phyloP scores from a whole-genome alignment of 2,329 filamentous ascomycete species.

The Paecilomyces fulvus region DNA sequence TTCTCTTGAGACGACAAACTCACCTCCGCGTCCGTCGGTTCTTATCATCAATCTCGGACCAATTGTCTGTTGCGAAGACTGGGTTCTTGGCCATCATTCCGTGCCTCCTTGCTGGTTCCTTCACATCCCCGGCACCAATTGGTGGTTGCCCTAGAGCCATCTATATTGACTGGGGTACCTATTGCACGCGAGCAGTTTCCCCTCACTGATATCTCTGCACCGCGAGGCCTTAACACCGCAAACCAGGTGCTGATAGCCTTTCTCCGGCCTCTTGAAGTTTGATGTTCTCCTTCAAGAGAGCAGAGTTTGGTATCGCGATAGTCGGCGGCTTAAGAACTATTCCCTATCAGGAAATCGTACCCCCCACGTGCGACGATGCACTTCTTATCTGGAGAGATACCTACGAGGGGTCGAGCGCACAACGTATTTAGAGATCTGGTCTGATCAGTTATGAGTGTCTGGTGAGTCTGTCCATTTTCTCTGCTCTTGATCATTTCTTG shows the following conservation, averaged over 20 bases:
- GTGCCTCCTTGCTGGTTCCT: not conserved
- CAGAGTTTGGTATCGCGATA: not conserved
- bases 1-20: not conserved
- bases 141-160: not conserved
- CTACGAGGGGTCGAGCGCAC: not conserved
- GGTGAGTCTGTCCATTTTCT: not conserved
- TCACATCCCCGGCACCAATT: not conserved
- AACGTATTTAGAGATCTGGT: not conserved
- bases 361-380: not conserved
- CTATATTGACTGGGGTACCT: not conserved
- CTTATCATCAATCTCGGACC: not conserved
- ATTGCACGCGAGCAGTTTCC: not conserved
- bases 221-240: not conserved
- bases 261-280: not conserved
- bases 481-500: not conserved
- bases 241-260: not conserved
- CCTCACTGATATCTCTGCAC: not conserved
- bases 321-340: not conserved
- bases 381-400: not conserved
- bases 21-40: not conserved
- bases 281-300: not conserved
- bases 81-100: not conserved
- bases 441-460: not conserved
- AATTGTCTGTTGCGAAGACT: not conserved
- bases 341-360: not conserved